Conservation (phyloP, 352 stramenopile genomes). For the Pseudoperonospora humuli region DNA sequence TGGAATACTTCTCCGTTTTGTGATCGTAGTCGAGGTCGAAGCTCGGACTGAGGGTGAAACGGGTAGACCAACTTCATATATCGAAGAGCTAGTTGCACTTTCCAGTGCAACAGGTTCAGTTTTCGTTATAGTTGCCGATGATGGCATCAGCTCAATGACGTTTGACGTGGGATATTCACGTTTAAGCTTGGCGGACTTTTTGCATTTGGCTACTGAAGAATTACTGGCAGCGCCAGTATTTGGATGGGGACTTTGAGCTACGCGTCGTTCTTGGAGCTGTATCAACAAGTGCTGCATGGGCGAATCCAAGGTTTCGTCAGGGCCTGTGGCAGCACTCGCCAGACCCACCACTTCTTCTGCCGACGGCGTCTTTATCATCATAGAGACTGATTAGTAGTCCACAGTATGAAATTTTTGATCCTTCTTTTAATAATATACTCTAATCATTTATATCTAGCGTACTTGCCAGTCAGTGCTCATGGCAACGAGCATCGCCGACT, state of each 20-base stretch:
- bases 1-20: slow-evolving; percentile 69
- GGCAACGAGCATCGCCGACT: no score
- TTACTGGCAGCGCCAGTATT: slow-evolving; percentile 6
- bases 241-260: slow-evolving; percentile 3
- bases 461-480: no score
- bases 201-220: neutral
- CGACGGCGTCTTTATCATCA: slow-evolving; percentile 35
- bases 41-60: neutral
- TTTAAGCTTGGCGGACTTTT: slow-evolving; percentile 1
- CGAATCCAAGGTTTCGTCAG: slow-evolving; percentile 29
- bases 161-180: neutral
- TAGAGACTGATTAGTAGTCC: slow-evolving; percentile 22
- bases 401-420: no score
- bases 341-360: slow-evolving; percentile 54
- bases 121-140: slow-evolving; percentile 16
- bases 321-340: slow-evolving; percentile 31
- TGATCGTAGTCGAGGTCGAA: slow-evolving; percentile 9
- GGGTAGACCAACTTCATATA: neutral
- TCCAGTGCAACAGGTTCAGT: slow-evolving; percentile 5
- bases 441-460: no score
- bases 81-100: slow-evolving; percentile 2
- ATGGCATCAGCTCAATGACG: slow-evolving; percentile 25
- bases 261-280: slow-evolving; percentile 36
- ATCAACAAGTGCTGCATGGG: slow-evolving; percentile 51
- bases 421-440: no score